Base-by-base conservation (phyloP, 2,329 filamentous ascomycete species). In the Fusarium sp. region DNA sequence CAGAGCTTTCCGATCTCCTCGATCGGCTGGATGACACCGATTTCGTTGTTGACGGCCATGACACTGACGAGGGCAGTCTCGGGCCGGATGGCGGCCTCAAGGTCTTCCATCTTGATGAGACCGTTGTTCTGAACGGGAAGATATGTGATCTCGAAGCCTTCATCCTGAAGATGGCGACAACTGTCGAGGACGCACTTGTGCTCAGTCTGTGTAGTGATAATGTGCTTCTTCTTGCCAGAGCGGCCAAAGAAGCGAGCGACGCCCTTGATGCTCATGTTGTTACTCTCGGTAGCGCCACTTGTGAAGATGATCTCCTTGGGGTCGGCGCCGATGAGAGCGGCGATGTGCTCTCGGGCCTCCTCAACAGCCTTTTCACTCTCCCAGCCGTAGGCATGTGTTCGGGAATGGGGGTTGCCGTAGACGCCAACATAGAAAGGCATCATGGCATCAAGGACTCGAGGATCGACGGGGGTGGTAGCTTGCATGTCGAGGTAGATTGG, bases 231-330 rank as follows among this genome's bases (percentile, higher is more conserved):
- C 91, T 98, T 98, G 79, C 95, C 95, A 3, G 91, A 92, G 67
- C 94, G 91, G 76, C 95, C 95, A 82, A 98, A 98, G 86, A 99
- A 99, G 73, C 96, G 90, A 23, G 97, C 95, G 10, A 99, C 96
- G 74, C 97, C 97, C 86, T 99, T 99, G 86, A 99, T 95, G 84
- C 95, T 98, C 97, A 99, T 99, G 81, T 99, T 99, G 85, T 99
- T 99, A 82, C 95, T 98, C 87, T 99, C 97, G 0, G 97, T 99
- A 18, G 97, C 97, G 65, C 97, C 97, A 79, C 95, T 98, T 8
- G 97, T 99, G 85, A 99, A 98, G 79, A 99, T 97, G 76, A 99
- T 98, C 83, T 99, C 97, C 85, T 99, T 99, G 7, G 97, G 88
- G 82, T 99, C 95, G 32, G 97, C 97, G 30, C 96, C 96, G 76